These are phyloP conservation scores for Rubia yunnanensis DNA, from an alignment of 257 asterid species.

Conservation along the genomic window DNA sequence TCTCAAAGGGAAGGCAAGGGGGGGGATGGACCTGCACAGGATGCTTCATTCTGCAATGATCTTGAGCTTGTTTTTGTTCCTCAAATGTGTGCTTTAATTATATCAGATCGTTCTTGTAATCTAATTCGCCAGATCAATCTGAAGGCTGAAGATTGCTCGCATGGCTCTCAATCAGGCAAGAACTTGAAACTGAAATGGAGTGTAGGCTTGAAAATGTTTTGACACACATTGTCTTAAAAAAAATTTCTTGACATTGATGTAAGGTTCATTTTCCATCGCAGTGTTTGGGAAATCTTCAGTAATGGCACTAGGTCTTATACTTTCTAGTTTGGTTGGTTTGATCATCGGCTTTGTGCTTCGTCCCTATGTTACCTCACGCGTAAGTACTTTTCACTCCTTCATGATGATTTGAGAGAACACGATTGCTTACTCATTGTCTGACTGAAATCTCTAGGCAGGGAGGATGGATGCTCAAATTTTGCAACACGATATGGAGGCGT, in stretches of 20 bases:
- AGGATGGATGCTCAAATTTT: conserved; percentile 32
- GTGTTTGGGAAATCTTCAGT: conserved; percentile 45
- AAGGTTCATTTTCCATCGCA: conserved; percentile 20
- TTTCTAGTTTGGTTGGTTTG: conserved; percentile 56
- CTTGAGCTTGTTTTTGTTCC: conserved; percentile 54
- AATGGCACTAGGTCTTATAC: conserved; percentile 49
- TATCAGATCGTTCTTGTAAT: conserved; percentile 58
- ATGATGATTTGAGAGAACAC: background rate
- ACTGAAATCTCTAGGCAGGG: conserved; percentile 74
- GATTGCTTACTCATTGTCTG: conserved; percentile 19
- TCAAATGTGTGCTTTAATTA: conserved; percentile 59
- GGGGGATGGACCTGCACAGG: conserved; percentile 62
- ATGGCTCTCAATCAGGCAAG: conserved; percentile 52
- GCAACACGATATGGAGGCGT: conserved; percentile 65
- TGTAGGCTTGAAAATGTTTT: background rate
- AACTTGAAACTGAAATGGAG: background rate
- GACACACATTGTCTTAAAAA: background rate
- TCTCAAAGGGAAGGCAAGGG: conserved; percentile 39
- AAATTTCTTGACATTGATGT: background rate
- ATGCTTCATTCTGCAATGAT: conserved; percentile 59
- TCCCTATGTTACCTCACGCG: conserved; percentile 54
- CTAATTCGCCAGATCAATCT: conserved; percentile 64
- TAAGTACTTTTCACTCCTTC: conserved; percentile 29
- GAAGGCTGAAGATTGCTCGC: conserved; percentile 55
- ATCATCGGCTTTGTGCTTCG: conserved; percentile 56